These are phyloP conservation scores for Aegilops tauschii DNA, from an alignment of 176 grass and related monocot genomes.

Conservation along the genomic window DNA sequence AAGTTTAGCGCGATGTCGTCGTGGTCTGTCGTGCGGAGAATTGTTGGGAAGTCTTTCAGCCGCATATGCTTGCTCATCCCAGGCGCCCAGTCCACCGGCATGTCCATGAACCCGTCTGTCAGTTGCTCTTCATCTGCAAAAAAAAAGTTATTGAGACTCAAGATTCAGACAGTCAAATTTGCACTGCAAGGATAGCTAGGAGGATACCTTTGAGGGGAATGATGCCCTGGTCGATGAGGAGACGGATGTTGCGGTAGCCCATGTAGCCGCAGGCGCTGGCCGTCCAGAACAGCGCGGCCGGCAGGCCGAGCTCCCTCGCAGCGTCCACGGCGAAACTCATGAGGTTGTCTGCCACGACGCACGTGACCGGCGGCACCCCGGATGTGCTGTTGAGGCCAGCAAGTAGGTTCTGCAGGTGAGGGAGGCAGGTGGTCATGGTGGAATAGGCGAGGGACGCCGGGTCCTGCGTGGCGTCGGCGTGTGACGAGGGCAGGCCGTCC, in stretches of 20 bases:
- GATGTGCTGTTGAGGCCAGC: neutral
- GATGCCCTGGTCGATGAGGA: constrained; percentile 31
- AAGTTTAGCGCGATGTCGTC: constrained; percentile 5
- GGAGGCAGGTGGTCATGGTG: constrained; percentile 25
- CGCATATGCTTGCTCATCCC: constrained; percentile 40
- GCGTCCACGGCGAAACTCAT: constrained; percentile 35
- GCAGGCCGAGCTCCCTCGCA: constrained; percentile 22
- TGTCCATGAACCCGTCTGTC: constrained; percentile 31
- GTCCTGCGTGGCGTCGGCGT: constrained; percentile 34
- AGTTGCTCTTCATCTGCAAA: constrained; percentile 25
- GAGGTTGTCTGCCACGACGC: constrained; percentile 36
- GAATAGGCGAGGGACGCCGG: constrained; percentile 18
- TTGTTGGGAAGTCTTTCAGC: constrained; percentile 26
- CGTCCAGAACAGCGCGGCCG: constrained; percentile 39
- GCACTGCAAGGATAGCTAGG: too few species aligned
- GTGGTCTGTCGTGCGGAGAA: constrained; percentile 14
- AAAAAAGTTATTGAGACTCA: too few species aligned
- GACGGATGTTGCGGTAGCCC: constrained; percentile 41
- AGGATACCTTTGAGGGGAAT: constrained; percentile 35
- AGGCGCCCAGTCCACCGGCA: neutral
- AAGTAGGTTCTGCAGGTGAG: constrained; percentile 32
- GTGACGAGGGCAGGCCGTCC: constrained; percentile 27
- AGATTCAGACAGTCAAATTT: too few species aligned
- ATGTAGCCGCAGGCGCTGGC: constrained; percentile 44
- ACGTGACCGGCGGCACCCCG: neutral